phyloP scores from a whole-genome alignment of 768 basidiomycete species.

The Hydnum rufescens region DNA sequence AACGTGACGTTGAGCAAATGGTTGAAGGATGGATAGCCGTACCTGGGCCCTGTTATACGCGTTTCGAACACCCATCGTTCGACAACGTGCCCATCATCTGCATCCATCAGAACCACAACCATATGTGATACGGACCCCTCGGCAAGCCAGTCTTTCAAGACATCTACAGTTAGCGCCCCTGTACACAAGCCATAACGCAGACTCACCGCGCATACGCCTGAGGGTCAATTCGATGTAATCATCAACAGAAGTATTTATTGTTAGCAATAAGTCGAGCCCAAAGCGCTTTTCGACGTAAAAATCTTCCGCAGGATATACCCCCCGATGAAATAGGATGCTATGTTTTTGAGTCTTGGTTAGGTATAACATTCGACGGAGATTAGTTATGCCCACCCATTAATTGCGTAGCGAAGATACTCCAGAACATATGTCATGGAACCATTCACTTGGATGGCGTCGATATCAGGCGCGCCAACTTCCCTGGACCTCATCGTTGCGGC shows the following conservation, averaged over 20 bases:
- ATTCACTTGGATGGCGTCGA: not conserved
- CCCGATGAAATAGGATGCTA: constrained; percentile 1
- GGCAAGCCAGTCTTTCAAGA: not conserved
- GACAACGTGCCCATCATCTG: not conserved
- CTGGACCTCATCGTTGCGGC: not conserved
- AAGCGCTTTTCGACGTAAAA: constrained; percentile 3
- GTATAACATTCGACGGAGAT: not conserved
- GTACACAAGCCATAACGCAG: not conserved
- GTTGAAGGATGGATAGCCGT: not conserved
- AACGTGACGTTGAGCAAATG: too few species aligned
- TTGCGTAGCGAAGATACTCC: not conserved
- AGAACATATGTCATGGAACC: not conserved
- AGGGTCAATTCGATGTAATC: not conserved
- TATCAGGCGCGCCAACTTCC: not conserved
- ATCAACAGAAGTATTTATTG: not conserved
- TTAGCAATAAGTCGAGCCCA: constrained; percentile 1
- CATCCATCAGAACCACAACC: not conserved
- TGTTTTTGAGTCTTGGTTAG: not conserved
- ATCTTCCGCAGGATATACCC: constrained; percentile 1
- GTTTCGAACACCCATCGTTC: constrained; percentile 3
- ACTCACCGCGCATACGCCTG: not conserved
- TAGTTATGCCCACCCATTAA: not conserved
- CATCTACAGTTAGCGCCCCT: not conserved
- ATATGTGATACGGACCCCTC: not conserved
- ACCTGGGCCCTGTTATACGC: not conserved